Evolutionary conservation across 1,284 basidiomycete genomes (phyloP).

Genomic region (Pseudozyma sp.): DNA sequence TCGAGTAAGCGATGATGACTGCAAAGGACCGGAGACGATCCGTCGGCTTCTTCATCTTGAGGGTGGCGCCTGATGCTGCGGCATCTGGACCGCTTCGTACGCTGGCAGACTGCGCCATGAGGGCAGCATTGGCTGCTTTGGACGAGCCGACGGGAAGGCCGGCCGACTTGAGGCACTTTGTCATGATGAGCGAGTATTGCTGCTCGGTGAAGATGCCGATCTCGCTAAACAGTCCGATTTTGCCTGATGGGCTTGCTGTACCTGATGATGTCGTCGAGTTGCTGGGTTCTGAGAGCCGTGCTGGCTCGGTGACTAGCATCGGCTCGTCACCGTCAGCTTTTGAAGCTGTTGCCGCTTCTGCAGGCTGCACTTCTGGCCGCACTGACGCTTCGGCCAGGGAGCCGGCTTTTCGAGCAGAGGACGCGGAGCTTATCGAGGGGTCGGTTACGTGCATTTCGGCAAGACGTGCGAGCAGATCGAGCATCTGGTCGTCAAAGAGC

Average conservation of each 20-base stretch:
- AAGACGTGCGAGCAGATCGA: constrained; percentile 82
- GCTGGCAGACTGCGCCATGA: constrained; percentile 60
- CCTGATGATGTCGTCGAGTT: constrained; percentile 17
- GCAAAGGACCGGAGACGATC: constrained; percentile 82
- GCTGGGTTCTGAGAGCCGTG: not conserved
- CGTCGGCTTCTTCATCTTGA: constrained; percentile 81
- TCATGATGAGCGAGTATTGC: constrained; percentile 86
- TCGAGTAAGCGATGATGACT: constrained; percentile 88
- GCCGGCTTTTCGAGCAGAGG: constrained; percentile 26
- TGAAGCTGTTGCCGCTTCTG: not conserved
- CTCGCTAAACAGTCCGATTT: constrained; percentile 74
- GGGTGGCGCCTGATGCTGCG: constrained; percentile 75
- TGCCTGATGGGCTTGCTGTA: constrained; percentile 29
- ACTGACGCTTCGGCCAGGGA: constrained; percentile 18
- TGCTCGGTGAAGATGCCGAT: constrained; percentile 87
- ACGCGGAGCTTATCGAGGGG: constrained; percentile 42
- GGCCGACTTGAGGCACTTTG: constrained; percentile 87
- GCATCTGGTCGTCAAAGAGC: constrained; percentile 82
- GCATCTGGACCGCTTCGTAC: constrained; percentile 71
- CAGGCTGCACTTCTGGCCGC: constrained; percentile 16
- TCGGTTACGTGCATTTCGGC: constrained; percentile 79
- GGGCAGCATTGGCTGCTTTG: constrained; percentile 57
- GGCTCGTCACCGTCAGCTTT: constrained; percentile 1
- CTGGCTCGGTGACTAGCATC: constrained; percentile 18
- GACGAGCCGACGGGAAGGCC: constrained; percentile 74